Percentiles rank a stretch among this genome's conserved stretches.
These are phyloP conservation scores for Phoma sp. DNA, from an alignment of 2,329 filamentous ascomycete genomes.

Conservation along the genomic window DNA sequence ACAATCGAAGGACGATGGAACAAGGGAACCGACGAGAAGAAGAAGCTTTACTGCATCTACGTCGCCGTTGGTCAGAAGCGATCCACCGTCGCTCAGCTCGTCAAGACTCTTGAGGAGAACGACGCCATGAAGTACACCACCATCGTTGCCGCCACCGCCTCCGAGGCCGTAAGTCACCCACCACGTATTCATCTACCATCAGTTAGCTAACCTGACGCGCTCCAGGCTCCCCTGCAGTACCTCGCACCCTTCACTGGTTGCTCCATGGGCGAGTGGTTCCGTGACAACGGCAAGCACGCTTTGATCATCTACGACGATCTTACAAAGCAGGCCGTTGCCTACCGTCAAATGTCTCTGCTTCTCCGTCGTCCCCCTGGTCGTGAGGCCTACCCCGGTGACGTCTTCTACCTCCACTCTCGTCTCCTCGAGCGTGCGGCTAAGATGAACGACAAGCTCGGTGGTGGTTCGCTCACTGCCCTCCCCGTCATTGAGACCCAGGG, in stretches of 20 bases:
- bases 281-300: conserved; percentile 86
- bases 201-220: no score
- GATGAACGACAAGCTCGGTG: conserved; percentile 94
- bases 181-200: no score
- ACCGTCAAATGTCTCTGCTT: conserved; percentile 98
- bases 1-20: conserved; percentile 70
- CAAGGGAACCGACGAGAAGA: conserved; percentile 80
- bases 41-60: conserved; percentile 99
- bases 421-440: conserved; percentile 99
- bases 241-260: conserved; percentile 88
- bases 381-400: conserved; percentile 98
- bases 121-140: conserved; percentile 99
- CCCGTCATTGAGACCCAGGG: conserved; percentile 97
- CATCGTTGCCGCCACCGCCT: conserved; percentile 93
- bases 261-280: conserved; percentile 60
- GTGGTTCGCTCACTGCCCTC: conserved; percentile 95
- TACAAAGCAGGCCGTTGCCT: conserved; percentile 96
- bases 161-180: no score
- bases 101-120: conserved; percentile 99
- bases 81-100: conserved; percentile 97
- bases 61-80: conserved; percentile 99
- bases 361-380: conserved; percentile 97
- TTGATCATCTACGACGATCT: conserved; percentile 94
- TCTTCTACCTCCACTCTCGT: conserved; percentile 64
- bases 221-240: conserved; percentile 86